Evolutionary conservation across 352 stramenopile species (phyloP), one percentile per base, ranked within the genome.

Genomic region (Thalassiosira livingstoniorum): DNA sequence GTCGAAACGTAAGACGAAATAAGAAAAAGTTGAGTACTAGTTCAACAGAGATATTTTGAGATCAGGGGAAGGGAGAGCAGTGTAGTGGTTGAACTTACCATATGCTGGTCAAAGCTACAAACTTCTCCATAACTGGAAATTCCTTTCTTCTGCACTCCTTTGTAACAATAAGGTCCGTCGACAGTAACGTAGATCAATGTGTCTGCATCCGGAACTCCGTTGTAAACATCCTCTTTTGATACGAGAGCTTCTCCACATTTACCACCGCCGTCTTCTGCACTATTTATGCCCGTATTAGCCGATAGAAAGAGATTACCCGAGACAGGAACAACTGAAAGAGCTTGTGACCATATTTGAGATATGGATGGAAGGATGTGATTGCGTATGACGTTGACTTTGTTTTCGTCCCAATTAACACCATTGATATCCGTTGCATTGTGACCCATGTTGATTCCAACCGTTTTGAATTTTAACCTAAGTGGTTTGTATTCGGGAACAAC

Each of bases 101-200:
- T 61, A 32, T 83, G 62, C 55, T 87, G 80, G 43, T 87, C 80
- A 61, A 87, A 87, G 53, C 74, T 78, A 37, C 80, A 87, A 10
- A 87, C 51, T 71, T 39, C 61, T 21, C 68, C 35, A 53, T 80
- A 82, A 25, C 74, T 78, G 39, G 65, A 58, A 42, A 83, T 55
- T 29, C 29, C 47, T 60, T 62, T 32, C 69, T 34, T 66, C 34
- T 15, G 45, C 55, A 34, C n/a, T n/a, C n/a, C n/a, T n/a, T 37
- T 63, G 37, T 71, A 77, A 35, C 80, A 87, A 60, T 68, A 74
- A n/a, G 53, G 53, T 43, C 80, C 80, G 53, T 87, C 53, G 31
- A 75, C 13, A 53, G 80, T 83, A 4, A 83, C 74, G 51, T 83
- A 83, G 34, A 87, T 82, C 10, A 87, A 32, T 35, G 55, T 80